Conservation (phyloP, 805 yeast genomes). For the Teunomyces kruisii region DNA sequence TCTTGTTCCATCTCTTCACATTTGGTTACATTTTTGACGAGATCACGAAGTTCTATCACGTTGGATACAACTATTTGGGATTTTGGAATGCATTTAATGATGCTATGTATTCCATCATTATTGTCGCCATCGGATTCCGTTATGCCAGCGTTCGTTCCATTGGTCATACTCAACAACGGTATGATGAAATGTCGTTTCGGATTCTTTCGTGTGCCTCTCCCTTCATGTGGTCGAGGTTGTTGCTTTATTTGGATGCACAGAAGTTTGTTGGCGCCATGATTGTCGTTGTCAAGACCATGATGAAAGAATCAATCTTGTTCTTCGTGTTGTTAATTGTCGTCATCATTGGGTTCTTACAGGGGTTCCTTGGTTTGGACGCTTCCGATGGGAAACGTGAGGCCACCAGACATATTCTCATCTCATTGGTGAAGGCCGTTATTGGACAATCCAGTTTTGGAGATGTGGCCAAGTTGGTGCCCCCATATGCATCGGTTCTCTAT, state of each 20-base stretch:
- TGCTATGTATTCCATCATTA: constrained; percentile 56
- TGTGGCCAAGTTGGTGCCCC: constrained; percentile 73
- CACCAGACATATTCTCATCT: constrained; percentile 60
- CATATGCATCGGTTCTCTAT: constrained; percentile 79
- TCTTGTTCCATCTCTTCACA: constrained; percentile 62
- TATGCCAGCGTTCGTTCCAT: constrained; percentile 33
- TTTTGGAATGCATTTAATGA: constrained; percentile 83
- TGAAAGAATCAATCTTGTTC: constrained; percentile 83
- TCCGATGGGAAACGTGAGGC: constrained; percentile 84
- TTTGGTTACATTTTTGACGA: constrained; percentile 69
- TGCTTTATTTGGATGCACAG: constrained; percentile 75
- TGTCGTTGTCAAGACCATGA: constrained; percentile 79
- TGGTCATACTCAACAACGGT: constrained; percentile 21
- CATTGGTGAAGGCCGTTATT: constrained; percentile 68
- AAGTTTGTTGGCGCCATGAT: constrained; percentile 86
- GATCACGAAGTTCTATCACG: constrained; percentile 65
- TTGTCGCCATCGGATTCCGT: constrained; percentile 56
- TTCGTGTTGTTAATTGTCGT: constrained; percentile 71
- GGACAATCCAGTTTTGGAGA: constrained; percentile 74
- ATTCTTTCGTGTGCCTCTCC: constrained; percentile 81
- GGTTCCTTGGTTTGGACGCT: constrained; percentile 81
- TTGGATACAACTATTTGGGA: constrained; percentile 69
- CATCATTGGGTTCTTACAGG: constrained; percentile 80
- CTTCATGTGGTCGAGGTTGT: constrained; percentile 77
- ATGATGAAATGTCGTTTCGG: constrained; percentile 65